These are phyloP conservation scores for Chrysopogon serrulatus DNA, from an alignment of 176 grass and related monocot species.

Conservation along the genomic window DNA sequence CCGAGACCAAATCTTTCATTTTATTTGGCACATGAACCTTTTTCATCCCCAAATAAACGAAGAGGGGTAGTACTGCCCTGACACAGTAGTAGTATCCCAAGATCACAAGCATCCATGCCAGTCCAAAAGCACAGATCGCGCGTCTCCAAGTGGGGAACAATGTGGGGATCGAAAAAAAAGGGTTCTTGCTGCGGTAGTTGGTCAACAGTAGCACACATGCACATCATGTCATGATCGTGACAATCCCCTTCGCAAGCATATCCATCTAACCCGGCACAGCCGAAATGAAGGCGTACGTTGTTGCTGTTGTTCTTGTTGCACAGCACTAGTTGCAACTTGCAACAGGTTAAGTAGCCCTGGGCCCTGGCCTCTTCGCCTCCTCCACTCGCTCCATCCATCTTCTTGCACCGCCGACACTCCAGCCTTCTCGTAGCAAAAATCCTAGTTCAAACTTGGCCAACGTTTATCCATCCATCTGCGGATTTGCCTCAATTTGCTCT, in stretches of 20 bases:
- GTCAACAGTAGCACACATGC: conserved; percentile 9
- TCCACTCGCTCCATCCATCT: neutral
- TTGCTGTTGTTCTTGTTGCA: neutral
- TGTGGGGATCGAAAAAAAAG: conserved; percentile 1
- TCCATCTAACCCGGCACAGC: neutral
- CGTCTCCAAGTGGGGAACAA: conserved; percentile 30
- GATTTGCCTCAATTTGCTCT: neutral
- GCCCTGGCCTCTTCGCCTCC: neutral
- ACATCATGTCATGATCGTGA: conserved; percentile 1
- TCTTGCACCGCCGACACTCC: neutral
- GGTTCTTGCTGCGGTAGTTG: neutral
- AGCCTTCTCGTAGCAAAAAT: neutral
- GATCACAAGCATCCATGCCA: conserved; percentile 2
- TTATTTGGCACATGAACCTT: neutral
- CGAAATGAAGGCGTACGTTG: neutral
- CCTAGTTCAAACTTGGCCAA: neutral
- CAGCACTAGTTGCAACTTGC: neutral
- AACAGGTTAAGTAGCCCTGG: neutral
- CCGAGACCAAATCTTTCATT: neutral
- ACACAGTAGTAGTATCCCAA: conserved; percentile 11
- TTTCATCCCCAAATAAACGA: neutral
- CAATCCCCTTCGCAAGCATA: neutral
- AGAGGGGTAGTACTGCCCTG: neutral
- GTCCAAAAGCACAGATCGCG: conserved; percentile 31
- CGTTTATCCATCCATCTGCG: neutral